Evolutionary conservation across 495 filamentous ascomycete species (phyloP), one percentile per base, ranked within the genome.

Genomic region (Penicillium cosmopolitanum): DNA sequence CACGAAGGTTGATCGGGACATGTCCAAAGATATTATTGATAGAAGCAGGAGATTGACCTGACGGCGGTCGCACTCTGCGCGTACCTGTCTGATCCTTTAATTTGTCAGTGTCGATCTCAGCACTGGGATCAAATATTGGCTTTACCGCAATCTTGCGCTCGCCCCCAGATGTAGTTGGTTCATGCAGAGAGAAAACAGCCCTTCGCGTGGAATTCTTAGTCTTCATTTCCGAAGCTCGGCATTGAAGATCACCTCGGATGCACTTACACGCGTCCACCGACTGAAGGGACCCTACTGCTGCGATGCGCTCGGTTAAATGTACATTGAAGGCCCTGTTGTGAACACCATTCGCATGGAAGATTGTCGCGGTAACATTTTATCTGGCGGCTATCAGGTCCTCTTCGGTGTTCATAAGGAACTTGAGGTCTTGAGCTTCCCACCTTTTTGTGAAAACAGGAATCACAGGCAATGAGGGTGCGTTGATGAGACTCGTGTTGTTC

Each of bases 321-420:
- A 19, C 42, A 44, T 19, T 44, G 42, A 4, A 44, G 42, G 8
- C 16, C 16, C 6, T 44, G 42, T 18, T 44, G 42, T 16, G 42
- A 16, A 10, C 42, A 44, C 42, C 42, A 44, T 10, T 44, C 42
- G 42, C 42, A 44, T 19, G 42, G 42, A 44, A 44, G 15, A 44
- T n/a, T 44, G 16, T 21, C 42, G 16, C 42, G 42, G 16, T 44
- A 44, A n/a, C 42, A 44, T 18, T 44, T 44, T 44, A 44, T 44
- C 42, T 44, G 42, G 42, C 5, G 16, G 16, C n/a, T n/a, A 7
- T 44, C 16, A 44, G 16, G 42, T 44, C 8, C 9, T 44, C 5
- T 44, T 9, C 18, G 16, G 16, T 3, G 5, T 44, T 6, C n/a
- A 44, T 44, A 16, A 12, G 12, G 42, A 21, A 16, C 12, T 40